Base-by-base conservation (phyloP, 1,284 basidiomycete genomes). In the Pseudozyma hubeiensis region DNA sequence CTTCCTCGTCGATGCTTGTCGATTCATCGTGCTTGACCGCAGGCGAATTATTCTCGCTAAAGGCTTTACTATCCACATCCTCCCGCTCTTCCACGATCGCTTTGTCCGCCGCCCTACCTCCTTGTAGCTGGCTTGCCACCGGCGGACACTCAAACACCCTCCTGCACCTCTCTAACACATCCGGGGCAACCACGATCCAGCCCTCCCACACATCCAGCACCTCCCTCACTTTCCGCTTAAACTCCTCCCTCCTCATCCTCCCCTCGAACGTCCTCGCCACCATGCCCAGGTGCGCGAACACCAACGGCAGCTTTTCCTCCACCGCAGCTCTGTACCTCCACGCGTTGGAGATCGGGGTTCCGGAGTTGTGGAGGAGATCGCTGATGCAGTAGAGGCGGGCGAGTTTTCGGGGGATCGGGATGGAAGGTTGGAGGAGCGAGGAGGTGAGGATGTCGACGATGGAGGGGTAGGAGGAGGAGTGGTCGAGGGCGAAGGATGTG, bases 311-410 rank as follows among this genome's bases (percentile, higher is more conserved):
- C 16, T 66, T 66, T 4, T 56, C 24, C 45, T 79, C 74, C 7
- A 84, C 52, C 5, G 61, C 61, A 8, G 59, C 54, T 10, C 74
- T 53, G 57, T 78, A 82, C 30, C 60, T 35, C 75, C 75, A 84
- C 16, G 93, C 93, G 84, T 79, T 91, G 2, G 92, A 91, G 9
- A 94, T 88, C 4, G 93, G 87, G 5, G 91, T 91, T 40, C 93
- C 94, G 3, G 93, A 94, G 84, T 99, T 99, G 86, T 98, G 94
- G 31, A 99, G 88, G 69, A 99, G 97, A 82, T 99, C 97, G 79
- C 94, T 97, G 56, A 99, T 92, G 48, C 97, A 89, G 85, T 97
- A 91, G 30, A 99, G 89, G 8, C 97, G 90, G 7, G 97, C 93
- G 50, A 99, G 89, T 84, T 99, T 99, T 72, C 95, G 90, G 39